These are phyloP conservation scores for Magnusiomyces magnusii DNA, from an alignment of 1,139 yeast species.

Conservation along the genomic window DNA sequence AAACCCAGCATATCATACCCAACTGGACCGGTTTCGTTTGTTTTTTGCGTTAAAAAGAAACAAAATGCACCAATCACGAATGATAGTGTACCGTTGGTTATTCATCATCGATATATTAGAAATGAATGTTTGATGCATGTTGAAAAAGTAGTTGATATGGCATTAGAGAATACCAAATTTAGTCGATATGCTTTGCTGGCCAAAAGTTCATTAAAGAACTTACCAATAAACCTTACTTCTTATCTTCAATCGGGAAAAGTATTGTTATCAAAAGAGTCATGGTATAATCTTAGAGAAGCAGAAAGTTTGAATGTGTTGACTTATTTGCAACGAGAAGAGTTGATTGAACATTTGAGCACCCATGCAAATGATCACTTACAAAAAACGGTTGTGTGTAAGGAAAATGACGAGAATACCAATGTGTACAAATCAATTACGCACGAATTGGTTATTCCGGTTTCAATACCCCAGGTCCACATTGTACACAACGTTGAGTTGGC, in stretches of 20 bases:
- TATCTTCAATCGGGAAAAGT: slow-evolving; percentile 19
- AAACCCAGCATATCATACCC: slow-evolving; percentile 39
- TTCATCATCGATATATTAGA: slow-evolving; percentile 20
- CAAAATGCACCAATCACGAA: slow-evolving; percentile 1
- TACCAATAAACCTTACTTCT: slow-evolving; percentile 16
- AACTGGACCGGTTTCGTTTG: slow-evolving; percentile 62
- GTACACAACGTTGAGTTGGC: slow-evolving; percentile 25
- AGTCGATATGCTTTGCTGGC: slow-evolving; percentile 15
- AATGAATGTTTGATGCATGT: slow-evolving; percentile 15
- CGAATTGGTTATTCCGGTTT: slow-evolving; percentile 24
- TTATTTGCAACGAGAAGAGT: slow-evolving; percentile 8
- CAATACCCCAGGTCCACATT: slow-evolving; percentile 26
- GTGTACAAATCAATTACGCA: slow-evolving; percentile 12
- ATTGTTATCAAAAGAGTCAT: slow-evolving; percentile 9
- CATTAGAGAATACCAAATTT: slow-evolving; percentile 32
- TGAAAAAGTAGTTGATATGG: slow-evolving; percentile 17
- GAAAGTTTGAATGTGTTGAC: not conserved
- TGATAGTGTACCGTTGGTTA: slow-evolving; percentile 18
- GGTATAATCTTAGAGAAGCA: not conserved
- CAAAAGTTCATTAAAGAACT: slow-evolving; percentile 12
- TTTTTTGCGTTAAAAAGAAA: slow-evolving; percentile 42
- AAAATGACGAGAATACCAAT: slow-evolving; percentile 8
- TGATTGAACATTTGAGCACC: slow-evolving; percentile 10
- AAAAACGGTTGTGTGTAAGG: slow-evolving; percentile 8
- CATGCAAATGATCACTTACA: slow-evolving; percentile 8